These are phyloP conservation scores for Malassezia pachydermatis DNA, from an alignment of 1,284 basidiomycete genomes.

Conservation along the genomic window DNA sequence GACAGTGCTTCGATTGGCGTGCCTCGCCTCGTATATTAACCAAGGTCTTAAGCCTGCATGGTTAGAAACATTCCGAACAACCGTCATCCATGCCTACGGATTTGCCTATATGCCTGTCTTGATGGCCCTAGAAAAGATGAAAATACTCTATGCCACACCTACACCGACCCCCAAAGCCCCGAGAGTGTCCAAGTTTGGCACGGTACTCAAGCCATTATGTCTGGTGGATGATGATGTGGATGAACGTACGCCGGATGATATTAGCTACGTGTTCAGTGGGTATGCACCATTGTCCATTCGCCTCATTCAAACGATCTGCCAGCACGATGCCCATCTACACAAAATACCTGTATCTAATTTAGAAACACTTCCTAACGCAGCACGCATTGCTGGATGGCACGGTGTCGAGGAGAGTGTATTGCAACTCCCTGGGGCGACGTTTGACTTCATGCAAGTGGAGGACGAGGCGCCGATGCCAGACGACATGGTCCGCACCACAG, in stretches of 20 bases:
- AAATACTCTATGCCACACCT: constrained; percentile 52
- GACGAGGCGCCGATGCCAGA: constrained; percentile 1
- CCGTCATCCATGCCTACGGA: constrained; percentile 88
- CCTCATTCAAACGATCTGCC: constrained; percentile 79
- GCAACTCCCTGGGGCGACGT: constrained; percentile 69
- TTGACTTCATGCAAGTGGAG: constrained; percentile 61
- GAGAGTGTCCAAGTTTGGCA: constrained; percentile 8
- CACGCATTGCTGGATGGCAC: constrained; percentile 88
- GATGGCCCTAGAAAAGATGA: constrained; percentile 64
- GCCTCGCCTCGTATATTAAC: constrained; percentile 69
- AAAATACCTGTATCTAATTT: too few relatives aligned
- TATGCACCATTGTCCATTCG: constrained; percentile 88
- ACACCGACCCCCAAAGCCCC: constrained; percentile 5
- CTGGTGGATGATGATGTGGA: constrained; percentile 81
- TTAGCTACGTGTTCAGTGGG: constrained; percentile 90
- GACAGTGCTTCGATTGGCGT: constrained; percentile 60
- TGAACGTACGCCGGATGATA: constrained; percentile 66
- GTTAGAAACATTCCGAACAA: constrained; percentile 78
- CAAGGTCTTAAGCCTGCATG: constrained; percentile 79
- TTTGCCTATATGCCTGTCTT: constrained; percentile 78
- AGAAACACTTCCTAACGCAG: constrained; percentile 64
- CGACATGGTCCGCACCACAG: constrained; percentile 60
- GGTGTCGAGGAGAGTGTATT: constrained; percentile 83
- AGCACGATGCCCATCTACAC: constrained; percentile 59
- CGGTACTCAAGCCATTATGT: constrained; percentile 71